A percentile compares a stretch with the other conserved stretches of the same genome.
Conservation (phyloP, 352 stramenopile species). For the Pythium myriotylum region DNA sequence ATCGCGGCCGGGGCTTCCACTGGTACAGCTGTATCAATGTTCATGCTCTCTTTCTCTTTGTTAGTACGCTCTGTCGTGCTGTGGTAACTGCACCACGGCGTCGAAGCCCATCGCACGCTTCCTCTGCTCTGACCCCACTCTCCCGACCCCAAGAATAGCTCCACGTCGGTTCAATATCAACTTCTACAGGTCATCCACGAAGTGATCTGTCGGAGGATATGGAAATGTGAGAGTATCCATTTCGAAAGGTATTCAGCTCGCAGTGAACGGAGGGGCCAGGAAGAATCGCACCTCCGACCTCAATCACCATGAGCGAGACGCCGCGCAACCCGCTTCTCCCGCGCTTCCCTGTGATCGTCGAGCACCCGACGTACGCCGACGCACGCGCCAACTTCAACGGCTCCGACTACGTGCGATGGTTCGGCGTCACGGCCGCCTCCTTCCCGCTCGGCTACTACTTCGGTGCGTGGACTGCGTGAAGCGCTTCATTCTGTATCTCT, state of each 20-base stretch:
- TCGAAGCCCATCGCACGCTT: neutral
- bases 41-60: constrained; percentile 10
- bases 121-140: neutral
- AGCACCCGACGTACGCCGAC: constrained; percentile 79
- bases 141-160: constrained; percentile 14
- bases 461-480: constrained; percentile 36
- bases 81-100: constrained; percentile 5
- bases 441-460: constrained; percentile 81
- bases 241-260: constrained; percentile 21
- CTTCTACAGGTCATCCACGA: neutral
- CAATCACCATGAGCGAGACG: constrained; percentile 50
- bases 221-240: constrained; percentile 2
- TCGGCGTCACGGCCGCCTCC: constrained; percentile 59
- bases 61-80: neutral
- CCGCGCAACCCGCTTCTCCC: constrained; percentile 57
- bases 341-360: constrained; percentile 77
- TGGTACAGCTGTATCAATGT: constrained; percentile 2
- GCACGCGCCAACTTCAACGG: constrained; percentile 69
- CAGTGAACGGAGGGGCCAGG: constrained; percentile 5
- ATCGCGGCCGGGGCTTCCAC: neutral
- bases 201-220: neutral
- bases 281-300: neutral
- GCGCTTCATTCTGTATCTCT: neutral
- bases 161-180: constrained; percentile 17
- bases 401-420: constrained; percentile 66